Conservation (phyloP, 768 basidiomycete genomes). For the Suillus subluteus region DNA sequence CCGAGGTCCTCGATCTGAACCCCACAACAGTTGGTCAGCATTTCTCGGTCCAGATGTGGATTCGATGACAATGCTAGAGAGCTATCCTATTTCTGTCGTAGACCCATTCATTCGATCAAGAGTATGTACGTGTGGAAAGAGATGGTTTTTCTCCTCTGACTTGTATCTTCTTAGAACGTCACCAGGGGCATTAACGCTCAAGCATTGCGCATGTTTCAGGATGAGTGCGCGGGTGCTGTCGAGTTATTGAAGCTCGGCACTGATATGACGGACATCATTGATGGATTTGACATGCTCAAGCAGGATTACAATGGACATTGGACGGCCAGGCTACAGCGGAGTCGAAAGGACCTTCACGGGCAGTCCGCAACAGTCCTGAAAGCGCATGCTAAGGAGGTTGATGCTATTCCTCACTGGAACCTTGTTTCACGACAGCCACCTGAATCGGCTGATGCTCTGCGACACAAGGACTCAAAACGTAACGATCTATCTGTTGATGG, state of each 20-base stretch:
- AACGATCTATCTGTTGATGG: neutral
- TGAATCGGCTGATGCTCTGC: neutral
- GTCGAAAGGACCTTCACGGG: neutral
- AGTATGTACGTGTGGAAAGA: constrained; percentile 25
- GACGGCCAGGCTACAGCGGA: neutral
- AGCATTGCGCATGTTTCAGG: constrained; percentile 8
- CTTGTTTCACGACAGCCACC: neutral
- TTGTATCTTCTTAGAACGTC: constrained; percentile 24
- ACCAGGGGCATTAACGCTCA: constrained; percentile 15
- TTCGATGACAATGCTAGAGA: neutral
- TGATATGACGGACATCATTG: constrained; percentile 71
- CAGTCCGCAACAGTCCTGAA: neutral
- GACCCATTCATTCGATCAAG: constrained; percentile 47
- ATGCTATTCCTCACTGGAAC: neutral
- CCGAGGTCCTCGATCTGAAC: neutral
- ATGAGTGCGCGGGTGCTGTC: constrained; percentile 19
- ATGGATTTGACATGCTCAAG: constrained; percentile 8
- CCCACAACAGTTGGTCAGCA: neutral
- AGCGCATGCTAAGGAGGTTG: neutral
- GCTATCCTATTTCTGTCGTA: constrained; percentile 29
- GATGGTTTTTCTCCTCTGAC: neutral
- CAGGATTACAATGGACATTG: neutral
- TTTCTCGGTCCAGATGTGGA: constrained; percentile 4
- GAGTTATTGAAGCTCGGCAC: constrained; percentile 94
- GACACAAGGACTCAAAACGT: neutral